Evolutionary conservation across 257 asterid species (phyloP).

Genomic region (Lantana camara): DNA sequence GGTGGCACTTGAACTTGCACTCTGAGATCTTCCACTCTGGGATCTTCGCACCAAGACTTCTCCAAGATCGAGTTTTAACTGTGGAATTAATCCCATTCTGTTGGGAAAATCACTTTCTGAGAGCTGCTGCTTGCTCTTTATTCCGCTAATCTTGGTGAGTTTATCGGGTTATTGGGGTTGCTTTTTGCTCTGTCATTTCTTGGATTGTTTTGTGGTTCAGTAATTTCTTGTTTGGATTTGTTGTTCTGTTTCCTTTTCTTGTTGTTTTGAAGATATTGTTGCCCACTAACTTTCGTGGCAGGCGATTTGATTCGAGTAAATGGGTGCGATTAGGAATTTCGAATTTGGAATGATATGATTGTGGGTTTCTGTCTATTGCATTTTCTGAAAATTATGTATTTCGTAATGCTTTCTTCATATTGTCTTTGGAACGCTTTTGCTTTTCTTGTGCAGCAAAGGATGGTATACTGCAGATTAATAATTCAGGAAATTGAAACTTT

Average conservation of each 20-base stretch:
- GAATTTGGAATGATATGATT: not conserved
- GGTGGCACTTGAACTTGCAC: conserved; percentile 26
- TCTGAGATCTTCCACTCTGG: conserved; percentile 20
- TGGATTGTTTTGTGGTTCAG: conserved; percentile 14
- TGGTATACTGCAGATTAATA: too few relatives aligned
- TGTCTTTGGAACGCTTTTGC: too few relatives aligned
- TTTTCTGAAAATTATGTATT: too few relatives aligned
- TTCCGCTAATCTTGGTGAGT: conserved; percentile 30
- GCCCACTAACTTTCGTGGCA: conserved; percentile 21
- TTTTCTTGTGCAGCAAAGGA: too few relatives aligned
- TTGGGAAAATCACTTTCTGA: conserved; percentile 22
- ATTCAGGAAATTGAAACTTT: too few relatives aligned
- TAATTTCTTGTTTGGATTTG: too few relatives aligned
- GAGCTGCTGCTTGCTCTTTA: conserved; percentile 23
- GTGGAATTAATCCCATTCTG: conserved; percentile 20
- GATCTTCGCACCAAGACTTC: conserved; percentile 25
- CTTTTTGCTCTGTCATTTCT: not conserved
- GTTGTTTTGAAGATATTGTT: not conserved
- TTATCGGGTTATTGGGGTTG: conserved; percentile 7
- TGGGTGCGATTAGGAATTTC: conserved; percentile 10
- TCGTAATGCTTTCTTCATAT: too few relatives aligned
- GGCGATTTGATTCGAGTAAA: conserved; percentile 5
- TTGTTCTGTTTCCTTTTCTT: not conserved
- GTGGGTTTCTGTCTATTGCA: not conserved
- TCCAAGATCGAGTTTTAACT: conserved; percentile 30